phyloP scores from a whole-genome alignment of 1,284 basidiomycete genomes.

The Cryptococcus hybrid region DNA sequence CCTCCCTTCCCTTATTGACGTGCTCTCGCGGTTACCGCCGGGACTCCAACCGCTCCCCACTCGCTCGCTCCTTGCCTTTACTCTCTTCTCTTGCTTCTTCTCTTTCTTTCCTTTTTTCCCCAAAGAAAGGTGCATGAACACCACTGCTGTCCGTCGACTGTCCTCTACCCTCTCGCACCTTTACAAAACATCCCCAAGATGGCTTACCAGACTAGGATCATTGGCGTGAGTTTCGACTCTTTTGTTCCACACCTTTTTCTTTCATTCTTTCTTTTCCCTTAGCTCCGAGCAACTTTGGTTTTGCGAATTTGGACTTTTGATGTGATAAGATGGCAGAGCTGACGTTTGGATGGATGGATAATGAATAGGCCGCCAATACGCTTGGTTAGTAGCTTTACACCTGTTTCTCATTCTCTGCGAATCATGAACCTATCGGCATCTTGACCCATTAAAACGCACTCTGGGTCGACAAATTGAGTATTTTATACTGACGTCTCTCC shows the following conservation, averaged over 20 bases:
- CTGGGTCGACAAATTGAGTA: neutral
- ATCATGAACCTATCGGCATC: neutral
- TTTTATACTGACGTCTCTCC: constrained; percentile 19
- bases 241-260: no score
- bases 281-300: no score
- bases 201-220: constrained; percentile 33
- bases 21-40: no score
- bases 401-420: neutral
- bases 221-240: constrained; percentile 26
- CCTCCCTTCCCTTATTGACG: no score
- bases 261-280: no score
- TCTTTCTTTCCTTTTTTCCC: neutral
- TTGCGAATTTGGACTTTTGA: no score
- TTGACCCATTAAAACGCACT: no score
- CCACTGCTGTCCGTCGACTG: constrained; percentile 19
- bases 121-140: constrained; percentile 18
- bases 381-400: constrained; percentile 62
- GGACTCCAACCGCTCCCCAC: no score
- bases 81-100: neutral
- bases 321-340: no score
- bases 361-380: constrained; percentile 70
- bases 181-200: constrained; percentile 3
- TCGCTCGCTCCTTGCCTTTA: no score
- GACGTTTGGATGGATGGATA: neutral
- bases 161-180: constrained; percentile 4